Percentiles rank a stretch among this genome's conserved stretches.
phyloP scores from a whole-genome alignment of 257 asterid species.

The Thymus mandschuricus region DNA sequence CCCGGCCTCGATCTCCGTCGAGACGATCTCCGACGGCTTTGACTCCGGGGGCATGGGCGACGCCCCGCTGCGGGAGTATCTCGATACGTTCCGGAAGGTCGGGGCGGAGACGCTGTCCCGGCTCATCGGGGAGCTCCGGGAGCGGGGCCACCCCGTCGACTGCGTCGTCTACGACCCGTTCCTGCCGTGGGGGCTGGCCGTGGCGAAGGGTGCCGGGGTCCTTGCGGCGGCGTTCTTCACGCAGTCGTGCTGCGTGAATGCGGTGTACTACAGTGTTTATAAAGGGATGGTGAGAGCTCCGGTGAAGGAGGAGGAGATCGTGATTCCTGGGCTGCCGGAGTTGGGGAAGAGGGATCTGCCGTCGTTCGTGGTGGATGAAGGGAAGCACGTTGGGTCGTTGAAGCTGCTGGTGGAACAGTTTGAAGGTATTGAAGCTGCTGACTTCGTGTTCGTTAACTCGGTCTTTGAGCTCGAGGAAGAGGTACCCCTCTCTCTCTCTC shows the following conservation, averaged over 20 bases:
- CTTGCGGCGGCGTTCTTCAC: slow-evolving; percentile 34
- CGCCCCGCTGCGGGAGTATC: not conserved
- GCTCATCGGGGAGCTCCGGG: slow-evolving; percentile 24
- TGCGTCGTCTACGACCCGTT: slow-evolving; percentile 34
- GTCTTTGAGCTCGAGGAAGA: slow-evolving; percentile 38
- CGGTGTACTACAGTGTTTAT: slow-evolving; percentile 17
- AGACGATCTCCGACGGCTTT: slow-evolving; percentile 38
- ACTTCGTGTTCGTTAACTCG: slow-evolving; percentile 35
- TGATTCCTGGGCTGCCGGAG: slow-evolving; percentile 27
- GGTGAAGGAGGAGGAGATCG: not conserved
- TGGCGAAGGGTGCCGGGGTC: slow-evolving; percentile 27
- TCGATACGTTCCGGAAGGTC: slow-evolving; percentile 2
- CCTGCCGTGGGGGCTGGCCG: slow-evolving; percentile 26
- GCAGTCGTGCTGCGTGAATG: slow-evolving; percentile 25
- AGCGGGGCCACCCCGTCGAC: slow-evolving; percentile 18
- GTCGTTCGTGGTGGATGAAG: slow-evolving; percentile 28
- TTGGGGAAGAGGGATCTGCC: slow-evolving; percentile 34
- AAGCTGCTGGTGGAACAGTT: slow-evolving; percentile 31
- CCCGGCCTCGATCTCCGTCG: slow-evolving; percentile 25
- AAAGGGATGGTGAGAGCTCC: slow-evolving; percentile 16
- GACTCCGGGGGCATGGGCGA: slow-evolving; percentile 15
- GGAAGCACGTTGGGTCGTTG: not conserved
- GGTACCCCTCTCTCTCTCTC: slow-evolving; percentile 1
- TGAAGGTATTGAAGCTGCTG: slow-evolving; percentile 25
- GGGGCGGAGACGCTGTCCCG: slow-evolving; percentile 28